Evolutionary conservation across 192 early-diverging fungal species (phyloP).

Genomic region (Pilobolus umbonatus): DNA sequence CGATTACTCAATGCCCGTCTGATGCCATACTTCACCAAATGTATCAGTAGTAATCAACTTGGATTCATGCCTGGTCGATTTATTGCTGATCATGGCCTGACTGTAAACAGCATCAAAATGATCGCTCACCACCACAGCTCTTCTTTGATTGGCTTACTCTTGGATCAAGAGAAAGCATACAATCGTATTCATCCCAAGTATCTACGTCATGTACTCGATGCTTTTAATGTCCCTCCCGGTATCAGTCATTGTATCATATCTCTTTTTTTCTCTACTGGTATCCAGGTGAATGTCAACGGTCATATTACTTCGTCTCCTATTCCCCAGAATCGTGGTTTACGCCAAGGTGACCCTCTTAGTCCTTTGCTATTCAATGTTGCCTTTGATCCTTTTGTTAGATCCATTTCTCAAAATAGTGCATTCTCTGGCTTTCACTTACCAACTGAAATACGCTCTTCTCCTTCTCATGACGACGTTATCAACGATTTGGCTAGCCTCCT

Average conservation of each 20-base stretch:
- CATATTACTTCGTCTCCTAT: not conserved
- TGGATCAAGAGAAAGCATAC: constrained; percentile 32
- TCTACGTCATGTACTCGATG: not conserved
- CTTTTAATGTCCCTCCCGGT: constrained; percentile 4
- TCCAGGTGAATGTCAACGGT: constrained; percentile 23
- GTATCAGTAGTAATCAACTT: constrained; percentile 17
- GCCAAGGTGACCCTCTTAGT: constrained; percentile 35
- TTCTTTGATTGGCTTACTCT: not conserved
- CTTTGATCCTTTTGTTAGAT: constrained; percentile 20
- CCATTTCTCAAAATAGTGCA: not conserved
- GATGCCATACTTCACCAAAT: not conserved
- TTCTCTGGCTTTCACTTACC: not conserved
- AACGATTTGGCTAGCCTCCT: too few relatives aligned
- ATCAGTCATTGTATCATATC: not conserved
- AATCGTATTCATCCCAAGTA: constrained; percentile 22
- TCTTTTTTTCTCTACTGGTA: constrained; percentile 13
- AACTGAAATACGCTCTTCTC: not conserved
- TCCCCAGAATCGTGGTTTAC: constrained; percentile 18
- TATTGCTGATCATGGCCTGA: constrained; percentile 15
- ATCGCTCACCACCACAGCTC: not conserved
- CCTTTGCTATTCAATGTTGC: constrained; percentile 22
- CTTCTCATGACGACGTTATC: too few relatives aligned
- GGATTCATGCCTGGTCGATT: constrained; percentile 18
- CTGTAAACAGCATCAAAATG: not conserved
- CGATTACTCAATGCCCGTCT: not conserved